Evolutionary conservation across 305 asterid genomes (phyloP).

Genomic region (Rubia peregrina): DNA sequence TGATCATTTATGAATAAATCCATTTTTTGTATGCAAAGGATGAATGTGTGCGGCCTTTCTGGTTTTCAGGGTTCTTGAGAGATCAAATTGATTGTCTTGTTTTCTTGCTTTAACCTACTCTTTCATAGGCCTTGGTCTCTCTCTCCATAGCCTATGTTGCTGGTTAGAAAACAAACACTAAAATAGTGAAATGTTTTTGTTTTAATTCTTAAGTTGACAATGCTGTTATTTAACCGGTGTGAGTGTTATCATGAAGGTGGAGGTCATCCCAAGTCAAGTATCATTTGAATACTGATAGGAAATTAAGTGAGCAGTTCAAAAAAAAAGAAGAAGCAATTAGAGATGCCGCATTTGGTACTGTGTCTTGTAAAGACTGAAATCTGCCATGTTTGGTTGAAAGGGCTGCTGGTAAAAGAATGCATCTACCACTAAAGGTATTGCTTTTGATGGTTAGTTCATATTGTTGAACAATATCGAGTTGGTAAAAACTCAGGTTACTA

Average conservation of each 20-base stretch:
- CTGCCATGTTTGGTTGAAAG: too few relatives aligned
- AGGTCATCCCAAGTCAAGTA: slow-evolving; percentile 14
- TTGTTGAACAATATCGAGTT: too few relatives aligned
- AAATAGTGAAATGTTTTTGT: background rate
- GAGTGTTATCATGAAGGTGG: slow-evolving; percentile 11
- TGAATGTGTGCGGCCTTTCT: too few relatives aligned
- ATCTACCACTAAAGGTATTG: too few relatives aligned
- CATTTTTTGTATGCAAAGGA: background rate
- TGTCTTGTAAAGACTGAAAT: too few relatives aligned
- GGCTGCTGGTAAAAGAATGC: too few relatives aligned
- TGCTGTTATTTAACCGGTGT: background rate
- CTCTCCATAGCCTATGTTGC: slow-evolving; percentile 36
- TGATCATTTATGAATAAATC: too few relatives aligned
- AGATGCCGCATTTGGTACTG: slow-evolving; percentile 18
- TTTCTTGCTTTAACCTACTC: slow-evolving; percentile 52
- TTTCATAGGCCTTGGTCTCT: slow-evolving; percentile 44
- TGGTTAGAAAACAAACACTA: slow-evolving; percentile 17
- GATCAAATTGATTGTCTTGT: slow-evolving; percentile 32
- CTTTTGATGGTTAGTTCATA: too few relatives aligned
- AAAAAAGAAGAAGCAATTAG: slow-evolving; percentile 37
- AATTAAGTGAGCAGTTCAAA: slow-evolving; percentile 14
- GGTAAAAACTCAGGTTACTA: too few relatives aligned
- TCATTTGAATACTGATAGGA: slow-evolving; percentile 15
- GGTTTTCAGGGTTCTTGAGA: slow-evolving; percentile 17
- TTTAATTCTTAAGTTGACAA: background rate